Conservation (phyloP, 768 basidiomycete genomes). For the Auriscalpium orientale region DNA sequence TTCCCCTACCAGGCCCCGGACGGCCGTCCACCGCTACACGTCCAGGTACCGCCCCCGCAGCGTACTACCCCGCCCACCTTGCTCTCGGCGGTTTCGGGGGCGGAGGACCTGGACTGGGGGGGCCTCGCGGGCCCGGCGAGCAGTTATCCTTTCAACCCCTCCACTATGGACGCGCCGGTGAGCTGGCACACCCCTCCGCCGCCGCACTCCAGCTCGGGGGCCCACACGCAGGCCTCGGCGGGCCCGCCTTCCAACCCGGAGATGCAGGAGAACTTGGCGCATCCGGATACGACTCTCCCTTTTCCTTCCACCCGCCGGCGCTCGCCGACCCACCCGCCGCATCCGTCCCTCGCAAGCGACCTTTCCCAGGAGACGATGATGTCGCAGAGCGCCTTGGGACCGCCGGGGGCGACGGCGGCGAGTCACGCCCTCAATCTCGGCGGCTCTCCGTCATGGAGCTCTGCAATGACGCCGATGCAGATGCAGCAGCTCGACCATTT, state of each 20-base stretch:
- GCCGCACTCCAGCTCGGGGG: constrained; percentile 15
- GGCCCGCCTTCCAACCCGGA: constrained; percentile 20
- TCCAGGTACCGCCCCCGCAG: constrained; percentile 66
- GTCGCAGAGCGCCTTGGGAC: constrained; percentile 20
- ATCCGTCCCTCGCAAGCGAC: constrained; percentile 52
- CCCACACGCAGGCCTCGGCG: constrained; percentile 30
- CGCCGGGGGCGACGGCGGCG: constrained; percentile 22
- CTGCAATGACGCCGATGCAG: constrained; percentile 64
- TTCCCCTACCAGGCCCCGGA: constrained; percentile 50
- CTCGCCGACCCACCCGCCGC: constrained; percentile 27
- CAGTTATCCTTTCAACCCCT: constrained; percentile 5
- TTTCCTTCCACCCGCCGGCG: constrained; percentile 70
- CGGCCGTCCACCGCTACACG: constrained; percentile 54
- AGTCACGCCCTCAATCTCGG: constrained; percentile 73
- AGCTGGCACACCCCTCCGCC: constrained; percentile 5
- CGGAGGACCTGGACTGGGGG: constrained; percentile 42
- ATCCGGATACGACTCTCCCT: constrained; percentile 50
- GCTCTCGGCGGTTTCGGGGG: constrained; percentile 30
- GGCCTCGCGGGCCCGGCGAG: background rate
- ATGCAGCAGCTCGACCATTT: constrained; percentile 40
- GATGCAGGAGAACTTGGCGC: constrained; percentile 21
- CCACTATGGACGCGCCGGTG: constrained; percentile 3
- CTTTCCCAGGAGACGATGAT: constrained; percentile 52
- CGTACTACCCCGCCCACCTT: constrained; percentile 42
- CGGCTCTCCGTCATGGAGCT: constrained; percentile 82